Base-by-base conservation (phyloP, 1,284 basidiomycete genomes). In the Ceratobasidium theobromae region DNA sequence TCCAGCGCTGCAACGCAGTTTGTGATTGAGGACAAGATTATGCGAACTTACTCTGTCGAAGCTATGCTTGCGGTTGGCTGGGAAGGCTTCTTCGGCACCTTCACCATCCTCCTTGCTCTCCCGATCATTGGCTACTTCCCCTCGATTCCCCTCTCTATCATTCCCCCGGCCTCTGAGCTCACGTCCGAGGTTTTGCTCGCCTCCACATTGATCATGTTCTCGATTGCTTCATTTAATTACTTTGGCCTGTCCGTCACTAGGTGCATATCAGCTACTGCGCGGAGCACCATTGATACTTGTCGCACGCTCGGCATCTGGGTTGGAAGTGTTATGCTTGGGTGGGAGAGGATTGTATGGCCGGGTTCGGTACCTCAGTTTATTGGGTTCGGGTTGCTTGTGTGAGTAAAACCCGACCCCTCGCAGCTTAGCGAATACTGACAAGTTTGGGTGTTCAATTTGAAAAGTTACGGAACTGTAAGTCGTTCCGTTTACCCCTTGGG, bases 1-100 rank as follows among this genome's bases (percentile, higher is more conserved):
- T 46, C 1, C 58, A 93, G 91, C 78, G 89, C 91, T 30, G 93
- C 93, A 55, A 85, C 86, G 8, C 93, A 95, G 74, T 95, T 95
- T 74, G 94, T 98, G 52, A 82, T 97, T n/a, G 96, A 98, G 81
- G 92, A 94, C 78, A 92, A 89, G 80, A 93, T 97, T 73, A 87
- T 97, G 87, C 82, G 84, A 48, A 84, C 84, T 58, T 96, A 97
- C 79, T 82, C 86, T 49, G 88, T 98, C 60, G 86, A 89, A 62
- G 95, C 96, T 21, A 83, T 98, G 43, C 84, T 95, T 62, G 95
- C 95, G 6, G 96, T 98, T 58, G 93, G 95, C 28, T 92, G 86
- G 70, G 96, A 99, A 78, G 96, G 96, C 54, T 79, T 95, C 68
- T 99, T 97, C 75, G 96, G 96, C 69, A 79, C 88, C 21, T 72